Conservation (phyloP, 306 rosid genomes). For the Cucurbita ficifolia region DNA sequence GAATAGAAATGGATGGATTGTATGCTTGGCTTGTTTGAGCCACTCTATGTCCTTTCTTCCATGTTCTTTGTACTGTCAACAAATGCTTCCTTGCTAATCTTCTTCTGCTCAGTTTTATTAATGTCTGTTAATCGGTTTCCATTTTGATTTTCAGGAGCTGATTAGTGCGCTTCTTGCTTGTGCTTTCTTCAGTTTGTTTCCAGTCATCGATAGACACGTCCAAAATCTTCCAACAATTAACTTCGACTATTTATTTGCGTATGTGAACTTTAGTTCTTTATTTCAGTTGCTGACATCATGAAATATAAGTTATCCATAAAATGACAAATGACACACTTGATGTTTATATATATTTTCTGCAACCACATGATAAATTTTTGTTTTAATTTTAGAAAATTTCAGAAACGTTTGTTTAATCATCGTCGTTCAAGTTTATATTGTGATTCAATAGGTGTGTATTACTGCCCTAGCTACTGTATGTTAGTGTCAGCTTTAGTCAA, state of each 20-base stretch:
- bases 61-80: background rate
- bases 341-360: background rate
- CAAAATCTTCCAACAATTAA: constrained; percentile 54
- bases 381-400: background rate
- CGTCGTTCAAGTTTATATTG: background rate
- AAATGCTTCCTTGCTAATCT: background rate
- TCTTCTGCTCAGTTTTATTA: background rate
- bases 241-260: constrained; percentile 70
- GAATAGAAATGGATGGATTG: background rate
- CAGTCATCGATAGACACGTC: constrained; percentile 33
- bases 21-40: background rate
- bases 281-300: background rate
- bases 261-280: constrained; percentile 22
- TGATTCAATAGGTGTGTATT: background rate
- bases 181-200: constrained; percentile 75
- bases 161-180: constrained; percentile 77
- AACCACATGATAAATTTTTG: background rate
- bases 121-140: background rate
- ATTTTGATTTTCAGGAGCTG: constrained; percentile 52
- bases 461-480: background rate
- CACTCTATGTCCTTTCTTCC: background rate
- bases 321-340: background rate
- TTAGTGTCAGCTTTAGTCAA: background rate
- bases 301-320: background rate
- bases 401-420: background rate